These are phyloP conservation scores for Tulasnella sp. DNA, from an alignment of 768 basidiomycete species.

Conservation along the genomic window DNA sequence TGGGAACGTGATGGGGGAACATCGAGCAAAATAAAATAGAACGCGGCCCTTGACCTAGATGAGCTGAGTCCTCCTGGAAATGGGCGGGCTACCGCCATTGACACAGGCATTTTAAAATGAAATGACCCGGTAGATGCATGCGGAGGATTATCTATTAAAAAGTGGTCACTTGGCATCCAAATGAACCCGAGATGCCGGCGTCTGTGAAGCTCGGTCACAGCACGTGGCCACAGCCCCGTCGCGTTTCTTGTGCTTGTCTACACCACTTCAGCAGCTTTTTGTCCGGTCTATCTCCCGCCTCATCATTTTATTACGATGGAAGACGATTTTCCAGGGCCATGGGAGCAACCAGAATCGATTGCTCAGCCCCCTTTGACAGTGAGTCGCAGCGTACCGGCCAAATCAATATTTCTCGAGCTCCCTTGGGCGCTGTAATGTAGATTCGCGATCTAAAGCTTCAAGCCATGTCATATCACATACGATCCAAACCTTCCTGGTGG, in stretches of 20 bases:
- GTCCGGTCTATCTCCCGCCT: neutral
- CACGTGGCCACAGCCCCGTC: neutral
- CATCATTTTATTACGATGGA: neutral
- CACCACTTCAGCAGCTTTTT: too few species aligned
- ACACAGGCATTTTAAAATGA: too few species aligned
- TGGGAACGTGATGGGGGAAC: neutral
- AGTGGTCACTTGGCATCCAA: neutral
- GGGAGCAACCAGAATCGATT: neutral
- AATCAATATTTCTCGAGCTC: too few species aligned
- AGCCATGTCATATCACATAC: conserved; percentile 25
- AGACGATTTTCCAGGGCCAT: neutral
- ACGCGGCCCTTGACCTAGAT: neutral
- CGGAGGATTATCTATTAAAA: neutral
- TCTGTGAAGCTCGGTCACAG: neutral
- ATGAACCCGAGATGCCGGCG: neutral
- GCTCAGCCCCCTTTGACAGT: neutral
- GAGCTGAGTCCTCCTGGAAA: neutral
- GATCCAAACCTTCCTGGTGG: conserved; percentile 29
- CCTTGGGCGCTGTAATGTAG: neutral
- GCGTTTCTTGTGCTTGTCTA: too few species aligned
- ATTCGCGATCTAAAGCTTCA: neutral
- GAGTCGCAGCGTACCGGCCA: neutral
- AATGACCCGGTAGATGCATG: neutral
- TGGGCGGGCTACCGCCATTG: neutral
- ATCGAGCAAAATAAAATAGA: neutral